phyloP scores from a whole-genome alignment of 2,329 filamentous ascomycete genomes.

The Apiospora aurea region DNA sequence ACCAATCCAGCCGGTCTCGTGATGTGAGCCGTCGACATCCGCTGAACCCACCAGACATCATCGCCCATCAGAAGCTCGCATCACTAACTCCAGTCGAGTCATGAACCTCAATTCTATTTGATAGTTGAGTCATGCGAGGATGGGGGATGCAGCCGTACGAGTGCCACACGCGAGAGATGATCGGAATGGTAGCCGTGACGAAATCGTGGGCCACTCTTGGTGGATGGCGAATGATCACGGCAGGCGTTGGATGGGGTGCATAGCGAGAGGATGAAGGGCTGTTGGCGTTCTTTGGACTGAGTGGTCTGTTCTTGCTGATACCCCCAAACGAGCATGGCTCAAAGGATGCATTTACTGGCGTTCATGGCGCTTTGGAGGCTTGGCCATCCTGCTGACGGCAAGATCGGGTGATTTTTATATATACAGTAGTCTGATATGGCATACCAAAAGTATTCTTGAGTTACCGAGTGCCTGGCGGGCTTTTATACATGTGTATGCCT shows the following conservation, averaged over 20 bases:
- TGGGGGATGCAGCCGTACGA: neutral
- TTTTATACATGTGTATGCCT: neutral
- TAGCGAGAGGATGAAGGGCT: neutral
- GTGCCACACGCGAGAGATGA: neutral
- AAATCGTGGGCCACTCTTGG: neutral
- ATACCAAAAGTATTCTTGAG: neutral
- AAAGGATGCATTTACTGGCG: constrained; percentile 2
- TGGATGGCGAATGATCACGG: neutral
- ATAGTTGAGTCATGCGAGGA: neutral
- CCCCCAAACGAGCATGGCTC: constrained; percentile 23
- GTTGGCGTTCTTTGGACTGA: constrained; percentile 33
- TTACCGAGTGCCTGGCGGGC: neutral
- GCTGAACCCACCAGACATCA: neutral
- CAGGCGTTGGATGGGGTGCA: neutral
- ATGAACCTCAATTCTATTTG: neutral
- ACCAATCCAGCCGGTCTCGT: neutral
- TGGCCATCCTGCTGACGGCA: neutral
- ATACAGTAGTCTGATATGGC: neutral
- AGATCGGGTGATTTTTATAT: constrained; percentile 11
- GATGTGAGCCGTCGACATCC: constrained; percentile 9
- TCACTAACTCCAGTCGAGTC: neutral
- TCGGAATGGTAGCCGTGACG: neutral
- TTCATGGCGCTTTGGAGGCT: constrained; percentile 8
- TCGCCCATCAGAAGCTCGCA: constrained; percentile 9
- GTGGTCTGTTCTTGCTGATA: constrained; percentile 33